Evolutionary conservation across 805 yeast species (phyloP).

Genomic region (Lipomyces yamadae): DNA sequence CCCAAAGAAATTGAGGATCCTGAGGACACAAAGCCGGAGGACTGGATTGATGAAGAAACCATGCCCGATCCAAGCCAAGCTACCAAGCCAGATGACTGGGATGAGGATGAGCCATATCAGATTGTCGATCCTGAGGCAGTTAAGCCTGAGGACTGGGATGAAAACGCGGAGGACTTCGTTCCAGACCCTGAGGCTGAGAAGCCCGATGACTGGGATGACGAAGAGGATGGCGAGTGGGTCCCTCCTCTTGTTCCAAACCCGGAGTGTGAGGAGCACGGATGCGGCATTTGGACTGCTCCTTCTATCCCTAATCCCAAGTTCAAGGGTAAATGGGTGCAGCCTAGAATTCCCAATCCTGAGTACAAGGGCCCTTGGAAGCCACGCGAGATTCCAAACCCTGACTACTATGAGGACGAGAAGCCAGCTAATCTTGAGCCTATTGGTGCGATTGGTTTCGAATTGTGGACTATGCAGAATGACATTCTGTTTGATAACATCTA

Average conservation of each 20-base stretch:
- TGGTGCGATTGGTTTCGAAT: constrained; percentile 84
- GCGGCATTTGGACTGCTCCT: constrained; percentile 83
- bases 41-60: constrained; percentile 75
- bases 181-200: constrained; percentile 67
- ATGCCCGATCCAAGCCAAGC: constrained; percentile 72
- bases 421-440: constrained; percentile 70
- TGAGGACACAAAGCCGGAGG: constrained; percentile 67
- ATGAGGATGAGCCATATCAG: constrained; percentile 64
- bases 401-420: constrained; percentile 59
- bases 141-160: constrained; percentile 84
- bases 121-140: constrained; percentile 69
- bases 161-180: constrained; percentile 59
- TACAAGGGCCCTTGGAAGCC: constrained; percentile 83
- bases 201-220: constrained; percentile 88
- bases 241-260: constrained; percentile 78
- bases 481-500: constrained; percentile 83
- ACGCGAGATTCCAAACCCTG: constrained; percentile 67
- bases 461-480: constrained; percentile 83
- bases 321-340: constrained; percentile 80
- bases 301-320: constrained; percentile 67
- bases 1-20: constrained; percentile 65
- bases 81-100: constrained; percentile 83
- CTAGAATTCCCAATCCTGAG: constrained; percentile 70
- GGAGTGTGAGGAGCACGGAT: constrained; percentile 66
- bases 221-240: constrained; percentile 84